Evolutionary conservation across 140 eudicot species (phyloP).

Genomic region (Artemisia princeps): DNA sequence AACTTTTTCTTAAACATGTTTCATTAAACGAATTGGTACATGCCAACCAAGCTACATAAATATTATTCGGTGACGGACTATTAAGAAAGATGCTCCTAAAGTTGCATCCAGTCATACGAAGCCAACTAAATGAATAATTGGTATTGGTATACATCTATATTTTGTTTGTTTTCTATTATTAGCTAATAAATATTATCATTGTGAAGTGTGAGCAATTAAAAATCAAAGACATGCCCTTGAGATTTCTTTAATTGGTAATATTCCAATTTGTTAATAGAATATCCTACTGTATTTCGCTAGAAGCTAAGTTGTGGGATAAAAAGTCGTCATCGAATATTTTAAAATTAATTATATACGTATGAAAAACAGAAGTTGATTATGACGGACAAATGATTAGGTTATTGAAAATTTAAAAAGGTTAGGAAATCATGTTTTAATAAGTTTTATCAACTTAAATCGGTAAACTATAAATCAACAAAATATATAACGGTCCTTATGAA

Average conservation of each 20-base stretch:
- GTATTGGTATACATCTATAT: background rate
- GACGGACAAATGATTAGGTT: too few species aligned
- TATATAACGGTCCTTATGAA: too few species aligned
- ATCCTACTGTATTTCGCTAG: background rate
- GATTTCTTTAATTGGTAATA: conserved; percentile 14
- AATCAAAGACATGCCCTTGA: background rate
- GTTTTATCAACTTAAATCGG: too few species aligned
- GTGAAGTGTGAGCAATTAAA: background rate
- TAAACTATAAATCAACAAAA: too few species aligned
- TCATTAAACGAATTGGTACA: background rate
- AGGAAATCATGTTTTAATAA: too few species aligned
- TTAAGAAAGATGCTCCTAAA: conserved; percentile 18
- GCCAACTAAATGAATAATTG: conserved; percentile 22
- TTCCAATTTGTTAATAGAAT: conserved; percentile 18
- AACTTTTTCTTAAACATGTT: too few species aligned
- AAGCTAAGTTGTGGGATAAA: background rate
- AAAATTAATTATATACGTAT: too few species aligned
- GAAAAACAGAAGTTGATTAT: too few species aligned
- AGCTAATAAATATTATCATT: background rate
- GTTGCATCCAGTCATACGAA: conserved; percentile 27
- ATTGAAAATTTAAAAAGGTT: too few species aligned
- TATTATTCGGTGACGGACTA: background rate
- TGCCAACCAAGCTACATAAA: conserved; percentile 6
- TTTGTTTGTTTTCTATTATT: background rate
- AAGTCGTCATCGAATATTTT: background rate